Conservation (phyloP, 2,329 filamentous ascomycete species). For the Ascochyta clinopodiicola region DNA sequence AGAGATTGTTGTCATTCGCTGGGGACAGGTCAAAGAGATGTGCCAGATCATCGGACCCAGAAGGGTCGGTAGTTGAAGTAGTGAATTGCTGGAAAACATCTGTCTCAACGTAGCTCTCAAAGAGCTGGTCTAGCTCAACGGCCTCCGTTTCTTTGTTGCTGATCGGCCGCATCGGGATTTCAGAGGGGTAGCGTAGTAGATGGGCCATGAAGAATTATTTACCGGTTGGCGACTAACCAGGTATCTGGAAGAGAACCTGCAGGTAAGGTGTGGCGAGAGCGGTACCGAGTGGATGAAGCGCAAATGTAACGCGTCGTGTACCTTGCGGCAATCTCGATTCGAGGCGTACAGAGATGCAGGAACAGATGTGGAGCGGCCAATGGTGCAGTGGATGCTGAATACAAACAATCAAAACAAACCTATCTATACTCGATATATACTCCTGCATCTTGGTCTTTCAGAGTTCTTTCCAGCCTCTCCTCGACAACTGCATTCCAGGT, state of each 20-base stretch:
- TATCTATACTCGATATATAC: constrained; percentile 48
- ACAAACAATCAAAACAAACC: constrained; percentile 45
- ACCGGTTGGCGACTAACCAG: constrained; percentile 31
- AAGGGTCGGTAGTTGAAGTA: constrained; percentile 56
- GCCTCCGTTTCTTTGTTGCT: constrained; percentile 61
- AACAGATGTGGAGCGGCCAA: constrained; percentile 36
- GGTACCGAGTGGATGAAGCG: constrained; percentile 19
- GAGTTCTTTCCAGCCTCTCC: constrained; percentile 45
- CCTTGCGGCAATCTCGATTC: constrained; percentile 28
- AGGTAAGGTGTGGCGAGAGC: constrained; percentile 16
- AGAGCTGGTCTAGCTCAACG: constrained; percentile 66
- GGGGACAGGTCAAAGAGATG: constrained; percentile 60
- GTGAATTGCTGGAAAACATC: constrained; percentile 58
- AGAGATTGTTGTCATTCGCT: constrained; percentile 58
- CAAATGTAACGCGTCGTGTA: constrained; percentile 31
- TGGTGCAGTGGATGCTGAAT: constrained; percentile 29
- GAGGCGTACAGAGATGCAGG: constrained; percentile 29
- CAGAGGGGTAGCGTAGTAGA: constrained; percentile 33
- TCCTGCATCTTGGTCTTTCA: constrained; percentile 26
- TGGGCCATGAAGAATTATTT: constrained; percentile 38
- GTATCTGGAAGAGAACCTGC: constrained; percentile 24
- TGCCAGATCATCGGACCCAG: constrained; percentile 57
- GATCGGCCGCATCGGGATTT: constrained; percentile 53
- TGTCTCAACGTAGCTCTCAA: constrained; percentile 68
- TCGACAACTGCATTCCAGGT: constrained; percentile 40